Evolutionary conservation across 2,329 filamentous ascomycete species (phyloP).

Genomic region (Aquanectria penicillioides): DNA sequence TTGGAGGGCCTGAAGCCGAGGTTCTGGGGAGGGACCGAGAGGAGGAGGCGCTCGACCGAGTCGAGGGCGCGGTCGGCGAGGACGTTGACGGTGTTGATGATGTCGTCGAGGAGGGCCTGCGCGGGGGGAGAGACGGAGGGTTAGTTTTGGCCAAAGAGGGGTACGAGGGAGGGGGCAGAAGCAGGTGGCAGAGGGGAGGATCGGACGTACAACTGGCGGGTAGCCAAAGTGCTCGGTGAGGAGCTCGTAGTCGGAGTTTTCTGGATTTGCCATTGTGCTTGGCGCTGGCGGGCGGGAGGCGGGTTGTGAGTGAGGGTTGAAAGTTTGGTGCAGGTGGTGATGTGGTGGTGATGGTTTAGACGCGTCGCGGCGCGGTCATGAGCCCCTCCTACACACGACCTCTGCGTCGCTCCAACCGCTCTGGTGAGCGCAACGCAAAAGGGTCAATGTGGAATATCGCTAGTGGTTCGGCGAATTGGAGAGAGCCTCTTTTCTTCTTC

Average conservation of each 20-base stretch:
- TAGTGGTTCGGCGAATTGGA: too few species aligned
- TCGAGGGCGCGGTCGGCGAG: conserved; percentile 90
- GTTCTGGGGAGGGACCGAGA: conserved; percentile 75
- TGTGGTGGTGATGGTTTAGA: conserved; percentile 8
- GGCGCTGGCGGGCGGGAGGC: conserved; percentile 10
- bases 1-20: conserved; percentile 78
- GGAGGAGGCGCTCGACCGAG: conserved; percentile 84
- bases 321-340: conserved; percentile 16
- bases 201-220: conserved; percentile 79
- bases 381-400: conserved; percentile 1
- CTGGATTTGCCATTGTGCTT: conserved; percentile 45
- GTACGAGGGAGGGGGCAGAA: background rate
- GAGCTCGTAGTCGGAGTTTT: conserved; percentile 69
- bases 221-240: conserved; percentile 97
- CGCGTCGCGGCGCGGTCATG: conserved; percentile 33
- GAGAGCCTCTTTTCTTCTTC: too few species aligned
- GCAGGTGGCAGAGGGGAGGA: background rate
- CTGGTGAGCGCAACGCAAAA: too few species aligned
- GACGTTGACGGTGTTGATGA: conserved; percentile 96
- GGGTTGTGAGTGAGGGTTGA: conserved; percentile 11
- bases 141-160: background rate
- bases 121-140: background rate
- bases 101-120: conserved; percentile 94
- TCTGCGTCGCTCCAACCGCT: too few species aligned
- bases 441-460: too few species aligned